phyloP scores from a whole-genome alignment of 768 basidiomycete genomes.

The Boletus subparvulus region DNA sequence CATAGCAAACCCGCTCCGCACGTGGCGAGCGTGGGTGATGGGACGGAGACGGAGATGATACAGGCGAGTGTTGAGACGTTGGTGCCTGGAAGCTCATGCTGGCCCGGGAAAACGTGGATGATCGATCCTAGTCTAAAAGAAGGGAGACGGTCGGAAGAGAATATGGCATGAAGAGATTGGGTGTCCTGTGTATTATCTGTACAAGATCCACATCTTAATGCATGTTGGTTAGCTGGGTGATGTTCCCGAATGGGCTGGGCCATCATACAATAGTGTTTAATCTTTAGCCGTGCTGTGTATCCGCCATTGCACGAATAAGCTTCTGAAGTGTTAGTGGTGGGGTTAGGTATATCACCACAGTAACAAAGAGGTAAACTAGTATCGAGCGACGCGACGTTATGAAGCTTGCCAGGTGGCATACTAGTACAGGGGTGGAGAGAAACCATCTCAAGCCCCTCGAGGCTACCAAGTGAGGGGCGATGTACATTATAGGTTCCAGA shows the following conservation, averaged over 20 bases:
- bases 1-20: background rate
- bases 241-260: background rate
- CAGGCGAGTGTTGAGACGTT: constrained; percentile 3
- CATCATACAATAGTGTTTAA: background rate
- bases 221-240: background rate
- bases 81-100: constrained; percentile 3
- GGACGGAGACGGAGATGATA: background rate
- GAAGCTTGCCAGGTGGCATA: background rate
- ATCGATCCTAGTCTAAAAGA: background rate
- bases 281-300: background rate
- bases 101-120: constrained; percentile 1
- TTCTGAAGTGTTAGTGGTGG: background rate
- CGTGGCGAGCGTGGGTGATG: background rate
- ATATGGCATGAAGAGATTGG: background rate
- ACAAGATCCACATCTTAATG: background rate
- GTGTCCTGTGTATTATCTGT: background rate
- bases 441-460: background rate
- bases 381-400: background rate
- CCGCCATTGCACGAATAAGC: background rate
- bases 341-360: background rate
- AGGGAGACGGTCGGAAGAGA: background rate
- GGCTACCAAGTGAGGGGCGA: background rate
- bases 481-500: background rate
- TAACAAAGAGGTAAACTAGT: too few relatives aligned
- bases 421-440: too few relatives aligned